Base-by-base conservation (phyloP, 768 basidiomycete species). In the Phlebiopsis gigantea region DNA sequence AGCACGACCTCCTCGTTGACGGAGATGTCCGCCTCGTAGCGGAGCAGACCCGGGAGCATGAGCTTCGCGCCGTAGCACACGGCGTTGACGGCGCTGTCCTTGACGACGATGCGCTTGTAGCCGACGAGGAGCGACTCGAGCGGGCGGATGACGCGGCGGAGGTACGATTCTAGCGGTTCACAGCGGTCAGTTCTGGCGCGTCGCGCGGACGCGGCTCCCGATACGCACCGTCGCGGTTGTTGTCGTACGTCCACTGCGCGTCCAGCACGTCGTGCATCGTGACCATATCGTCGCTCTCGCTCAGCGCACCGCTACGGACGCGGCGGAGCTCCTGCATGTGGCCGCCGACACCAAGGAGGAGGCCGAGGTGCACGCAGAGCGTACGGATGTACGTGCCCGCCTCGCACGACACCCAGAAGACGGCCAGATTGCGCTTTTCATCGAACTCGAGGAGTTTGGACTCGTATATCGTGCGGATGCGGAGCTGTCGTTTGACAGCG, bases 251-350 rank as follows among this genome's bases (percentile, higher is more conserved):
- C 95, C 96, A 99, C 66, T 98, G 97, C 12, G 97, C 97, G 71
- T 99, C 97, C 74, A 99, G 75, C 26, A 99, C 96, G 69, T 99
- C 97, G 73, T 99, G 97, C 97, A 99, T 99, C 21, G 96, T 95
- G 58, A 98, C 97, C 66, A 98, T 93, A 64, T 94, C 94, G 68
- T 98, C 96, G 69, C 92, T 94, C 76, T 99, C 97, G 48, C 89
- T 91, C 83, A 98, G 87, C 48, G 95, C 96, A 65, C 97, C 97
- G 68, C 88, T 92, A 62, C 97, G 78, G 14, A 98, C 96, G 65
- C 97, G 78, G 64, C 97, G 81, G 57, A 99, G 80, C 71, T 99
- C 97, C 75, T 99, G 96, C 97, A 99, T 99, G 72, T 99, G 97
- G n/a, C 95, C 97, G 22, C 97, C 97, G 26, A 98, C 96, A 59